phyloP scores from a whole-genome alignment of 495 filamentous ascomycete species.

The Aspergillus cristatus region DNA sequence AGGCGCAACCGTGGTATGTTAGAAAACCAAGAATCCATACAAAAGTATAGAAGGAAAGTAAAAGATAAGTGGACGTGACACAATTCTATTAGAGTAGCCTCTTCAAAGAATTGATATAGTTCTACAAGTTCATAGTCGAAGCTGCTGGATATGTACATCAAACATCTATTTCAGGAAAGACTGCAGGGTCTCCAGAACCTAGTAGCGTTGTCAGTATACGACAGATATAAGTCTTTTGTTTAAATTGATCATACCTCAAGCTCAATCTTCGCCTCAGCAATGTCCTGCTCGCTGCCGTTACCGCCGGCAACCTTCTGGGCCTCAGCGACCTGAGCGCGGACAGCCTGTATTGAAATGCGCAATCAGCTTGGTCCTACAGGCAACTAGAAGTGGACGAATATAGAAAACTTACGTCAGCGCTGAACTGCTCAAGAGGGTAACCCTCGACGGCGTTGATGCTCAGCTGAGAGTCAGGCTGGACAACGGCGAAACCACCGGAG shows the following conservation, averaged over 20 bases:
- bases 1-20: background rate
- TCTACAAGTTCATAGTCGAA: constrained; percentile 31
- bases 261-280: constrained; percentile 97
- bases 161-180: constrained; percentile 58
- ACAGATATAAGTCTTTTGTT: background rate
- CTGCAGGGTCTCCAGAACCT: constrained; percentile 71
- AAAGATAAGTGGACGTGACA: background rate
- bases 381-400: background rate
- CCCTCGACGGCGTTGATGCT: constrained; percentile 98
- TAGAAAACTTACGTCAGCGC: constrained; percentile 52
- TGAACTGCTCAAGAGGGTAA: constrained; percentile 91
- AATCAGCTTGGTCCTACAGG: constrained; percentile 5
- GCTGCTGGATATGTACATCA: constrained; percentile 39
- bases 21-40: constrained; percentile 2
- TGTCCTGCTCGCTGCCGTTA: constrained; percentile 90
- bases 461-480: constrained; percentile 88
- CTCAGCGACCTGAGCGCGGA: constrained; percentile 62
- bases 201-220: constrained; percentile 12
- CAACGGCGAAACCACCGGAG: constrained; percentile 92
- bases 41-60: background rate
- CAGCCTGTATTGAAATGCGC: constrained; percentile 17
- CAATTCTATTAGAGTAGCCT: constrained; percentile 10
- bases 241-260: constrained; percentile 61
- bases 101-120: constrained; percentile 33
- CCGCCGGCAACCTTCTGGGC: constrained; percentile 90